phyloP scores from a whole-genome alignment of 1,284 basidiomycete species.

The Hemileia vastatrix region DNA sequence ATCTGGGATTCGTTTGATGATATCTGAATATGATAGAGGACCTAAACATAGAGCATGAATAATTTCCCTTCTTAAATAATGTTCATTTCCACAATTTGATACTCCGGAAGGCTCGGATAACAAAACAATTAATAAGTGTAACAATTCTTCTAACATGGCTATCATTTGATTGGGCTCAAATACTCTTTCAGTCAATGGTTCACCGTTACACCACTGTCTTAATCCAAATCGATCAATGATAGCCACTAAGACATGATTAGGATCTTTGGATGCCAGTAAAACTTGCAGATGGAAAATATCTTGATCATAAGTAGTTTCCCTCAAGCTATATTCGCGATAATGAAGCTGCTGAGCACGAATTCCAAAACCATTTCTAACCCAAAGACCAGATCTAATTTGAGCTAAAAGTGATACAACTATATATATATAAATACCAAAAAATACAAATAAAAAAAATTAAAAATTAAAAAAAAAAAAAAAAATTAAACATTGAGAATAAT shows the following conservation, averaged over 20 bases:
- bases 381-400: slow-evolving; percentile 86
- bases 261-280: slow-evolving; percentile 48
- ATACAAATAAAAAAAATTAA: background rate
- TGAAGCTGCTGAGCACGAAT: slow-evolving; percentile 93
- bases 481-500: background rate
- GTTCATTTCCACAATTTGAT: slow-evolving; percentile 58
- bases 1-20: slow-evolving; percentile 83
- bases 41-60: slow-evolving; percentile 83
- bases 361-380: slow-evolving; percentile 94
- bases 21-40: slow-evolving; percentile 79
- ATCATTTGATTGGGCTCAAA: slow-evolving; percentile 65
- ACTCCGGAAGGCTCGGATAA: slow-evolving; percentile 71
- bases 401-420: slow-evolving; percentile 77
- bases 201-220: slow-evolving; percentile 64
- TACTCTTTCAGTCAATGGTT: slow-evolving; percentile 50
- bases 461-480: slow-evolving; percentile 1
- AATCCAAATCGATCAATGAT: slow-evolving; percentile 85
- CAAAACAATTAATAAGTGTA: slow-evolving; percentile 78
- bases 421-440: background rate
- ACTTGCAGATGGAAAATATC: slow-evolving; percentile 87
- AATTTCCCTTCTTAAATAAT: slow-evolving; percentile 70
- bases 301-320: slow-evolving; percentile 93
- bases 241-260: slow-evolving; percentile 67
- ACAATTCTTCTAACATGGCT: slow-evolving; percentile 82
- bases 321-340: slow-evolving; percentile 89